These are phyloP conservation scores for Nakazawaea laoshanensis DNA, from an alignment of 805 yeast genomes.

Conservation along the genomic window DNA sequence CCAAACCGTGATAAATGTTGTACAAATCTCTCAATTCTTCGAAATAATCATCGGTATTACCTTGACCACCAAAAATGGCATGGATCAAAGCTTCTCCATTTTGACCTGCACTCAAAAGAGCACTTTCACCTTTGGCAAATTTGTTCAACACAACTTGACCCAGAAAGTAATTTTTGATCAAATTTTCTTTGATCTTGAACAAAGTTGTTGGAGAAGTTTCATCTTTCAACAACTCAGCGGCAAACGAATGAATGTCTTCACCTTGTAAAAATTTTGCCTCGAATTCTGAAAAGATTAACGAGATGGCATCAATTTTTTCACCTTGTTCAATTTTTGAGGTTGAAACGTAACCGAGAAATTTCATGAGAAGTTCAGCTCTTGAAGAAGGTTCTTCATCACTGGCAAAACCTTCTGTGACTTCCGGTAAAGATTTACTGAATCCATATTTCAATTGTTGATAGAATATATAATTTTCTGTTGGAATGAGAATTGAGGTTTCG, in stretches of 20 bases:
- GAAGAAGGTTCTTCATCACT: constrained; percentile 84
- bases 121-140: constrained; percentile 15
- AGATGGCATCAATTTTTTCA: constrained; percentile 48
- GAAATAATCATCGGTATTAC: constrained; percentile 95
- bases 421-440: constrained; percentile 70
- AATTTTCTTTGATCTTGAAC: constrained; percentile 55
- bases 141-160: constrained; percentile 23
- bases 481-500: constrained; percentile 83
- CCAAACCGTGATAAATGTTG: constrained; percentile 65
- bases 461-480: constrained; percentile 68
- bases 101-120: constrained; percentile 57
- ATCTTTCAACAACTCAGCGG: constrained; percentile 56
- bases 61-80: constrained; percentile 98
- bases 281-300: constrained; percentile 70
- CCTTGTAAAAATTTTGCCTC: constrained; percentile 71
- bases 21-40: constrained; percentile 89
- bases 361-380: constrained; percentile 75
- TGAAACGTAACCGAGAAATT: constrained; percentile 68
- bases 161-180: constrained; percentile 70
- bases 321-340: constrained; percentile 16
- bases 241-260: constrained; percentile 82
- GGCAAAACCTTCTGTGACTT: constrained; percentile 75
- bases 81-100: constrained; percentile 52
- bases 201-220: constrained; percentile 58
- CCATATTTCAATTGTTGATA: constrained; percentile 85